Evolutionary conservation across 2,329 filamentous ascomycete genomes (phyloP).

Genomic region (Cadophora sp.): DNA sequence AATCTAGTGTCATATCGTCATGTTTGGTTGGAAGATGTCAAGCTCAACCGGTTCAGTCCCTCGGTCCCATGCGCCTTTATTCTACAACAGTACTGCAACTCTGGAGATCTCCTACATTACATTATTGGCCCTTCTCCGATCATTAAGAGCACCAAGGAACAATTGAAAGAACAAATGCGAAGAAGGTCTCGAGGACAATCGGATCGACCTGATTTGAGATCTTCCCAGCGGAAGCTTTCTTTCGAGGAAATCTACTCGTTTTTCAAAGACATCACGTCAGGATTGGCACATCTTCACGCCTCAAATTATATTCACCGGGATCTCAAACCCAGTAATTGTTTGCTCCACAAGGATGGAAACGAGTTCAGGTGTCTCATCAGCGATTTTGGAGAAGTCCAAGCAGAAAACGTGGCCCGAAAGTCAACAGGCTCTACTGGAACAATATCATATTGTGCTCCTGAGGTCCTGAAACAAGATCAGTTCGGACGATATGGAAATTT

Average conservation of each 20-base stretch:
- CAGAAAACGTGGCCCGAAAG: conserved; percentile 79
- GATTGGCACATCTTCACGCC: conserved; percentile 85
- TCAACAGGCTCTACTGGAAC: conserved; percentile 95
- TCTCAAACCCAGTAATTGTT: conserved; percentile 93
- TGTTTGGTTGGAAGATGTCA: conserved; percentile 93
- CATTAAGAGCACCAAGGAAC: conserved; percentile 73
- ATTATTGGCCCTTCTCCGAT: conserved; percentile 73
- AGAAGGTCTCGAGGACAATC: conserved; percentile 79
- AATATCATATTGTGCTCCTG: conserved; percentile 96
- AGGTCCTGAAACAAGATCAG: conserved; percentile 77
- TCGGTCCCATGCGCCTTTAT: conserved; percentile 96
- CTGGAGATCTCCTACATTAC: conserved; percentile 87
- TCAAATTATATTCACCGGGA: conserved; percentile 97
- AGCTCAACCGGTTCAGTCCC: conserved; percentile 85
- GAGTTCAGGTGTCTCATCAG: conserved; percentile 86
- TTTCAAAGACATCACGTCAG: conserved; percentile 94
- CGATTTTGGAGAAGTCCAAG: conserved; percentile 96
- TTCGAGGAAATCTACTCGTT: conserved; percentile 97
- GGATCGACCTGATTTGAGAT: conserved; percentile 56
- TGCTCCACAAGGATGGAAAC: conserved; percentile 77
- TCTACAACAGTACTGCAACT: conserved; percentile 96
- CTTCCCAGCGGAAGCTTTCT: conserved; percentile 52
- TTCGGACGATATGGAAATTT: conserved; percentile 87
- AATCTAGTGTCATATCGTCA: conserved; percentile 97
- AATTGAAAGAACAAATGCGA: conserved; percentile 86